Evolutionary conservation across 2,329 filamentous ascomycete species (phyloP), one percentile per base, ranked within the genome.

Genomic region (Penicillium verrucosum): DNA sequence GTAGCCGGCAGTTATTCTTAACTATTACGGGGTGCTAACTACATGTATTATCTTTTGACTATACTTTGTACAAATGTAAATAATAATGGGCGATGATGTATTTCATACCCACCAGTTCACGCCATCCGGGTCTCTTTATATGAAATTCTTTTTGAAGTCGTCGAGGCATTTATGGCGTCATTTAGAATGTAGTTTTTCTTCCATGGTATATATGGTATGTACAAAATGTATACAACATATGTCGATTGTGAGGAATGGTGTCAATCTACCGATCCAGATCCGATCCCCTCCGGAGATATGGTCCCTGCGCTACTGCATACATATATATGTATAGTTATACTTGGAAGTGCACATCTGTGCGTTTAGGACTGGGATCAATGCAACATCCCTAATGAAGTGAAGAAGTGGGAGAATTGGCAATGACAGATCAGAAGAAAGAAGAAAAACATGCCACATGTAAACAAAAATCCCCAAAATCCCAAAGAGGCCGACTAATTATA

Each of bases 251-350:
- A 44, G 12, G 41, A 43, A 43, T 44, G 41, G 14, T 34, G 36
- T 38, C 9, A 37, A 37, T 60, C 51, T 50, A 40, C 3, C 47
- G 47, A 60, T 60, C 56, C 49, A 59, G 59, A 59, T 58, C 59
- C 57, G 57, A 57, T 43, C 42, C 48, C 43, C 56, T 57, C 59
- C 59, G 59, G 57, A 47, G 51, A 61, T 60, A 59, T 38, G 43
- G 46, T 51, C 58, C 47, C 43, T 54, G 37, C 53, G 27, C 48
- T 42, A 56, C 44, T 47, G 42, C 57, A 53, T 61, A 54, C 57
- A 36, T 46, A 56, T 21, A 18, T 18, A 18, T 18, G 18, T 18
- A 18, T 18, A 18, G 18, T 18, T 18, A 21, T 44, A 45, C 53
- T 30, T 52, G 53, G 53, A 56, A 44, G 34, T 41, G 27, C 8